Evolutionary conservation across 192 early-diverging fungal species (phyloP).

Genomic region (Pecoramyces ruminantium): DNA sequence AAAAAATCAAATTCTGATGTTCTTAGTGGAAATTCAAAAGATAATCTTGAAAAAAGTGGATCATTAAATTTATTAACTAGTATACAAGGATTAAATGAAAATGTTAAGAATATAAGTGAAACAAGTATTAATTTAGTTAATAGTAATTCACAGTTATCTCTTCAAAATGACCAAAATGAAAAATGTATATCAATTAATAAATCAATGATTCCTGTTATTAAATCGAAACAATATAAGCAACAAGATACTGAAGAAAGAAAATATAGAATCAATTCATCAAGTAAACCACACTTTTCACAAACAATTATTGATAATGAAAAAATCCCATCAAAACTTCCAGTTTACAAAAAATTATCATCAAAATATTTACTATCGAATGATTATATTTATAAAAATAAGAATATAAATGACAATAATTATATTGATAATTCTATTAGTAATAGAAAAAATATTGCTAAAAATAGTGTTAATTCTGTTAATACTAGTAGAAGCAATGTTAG

Average conservation of each 20-base stretch:
- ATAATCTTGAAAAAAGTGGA: too few relatives aligned
- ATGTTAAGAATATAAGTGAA: not conserved
- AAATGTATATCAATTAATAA: not conserved
- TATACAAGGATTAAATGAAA: not conserved
- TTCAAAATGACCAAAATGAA: not conserved
- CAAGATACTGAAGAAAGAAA: too few relatives aligned
- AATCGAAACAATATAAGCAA: too few relatives aligned
- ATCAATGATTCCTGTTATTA: not conserved
- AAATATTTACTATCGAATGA: not conserved
- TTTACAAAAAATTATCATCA: not conserved
- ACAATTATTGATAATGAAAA: not conserved
- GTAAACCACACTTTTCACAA: not conserved
- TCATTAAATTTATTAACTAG: not conserved
- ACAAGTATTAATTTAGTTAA: not conserved
- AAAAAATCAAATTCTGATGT: not conserved
- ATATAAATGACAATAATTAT: not conserved
- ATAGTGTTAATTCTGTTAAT: too few relatives aligned
- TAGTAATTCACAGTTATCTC: not conserved
- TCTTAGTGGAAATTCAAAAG: not conserved
- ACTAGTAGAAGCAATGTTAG: too few relatives aligned
- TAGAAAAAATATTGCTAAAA: too few relatives aligned
- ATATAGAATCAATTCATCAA: too few relatives aligned
- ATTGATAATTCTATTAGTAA: too few relatives aligned
- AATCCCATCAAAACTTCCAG: not conserved
- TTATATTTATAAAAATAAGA: not conserved